phyloP scores from a whole-genome alignment of 108 stramenopile species.

The Chaetoceros tenuissimus region DNA sequence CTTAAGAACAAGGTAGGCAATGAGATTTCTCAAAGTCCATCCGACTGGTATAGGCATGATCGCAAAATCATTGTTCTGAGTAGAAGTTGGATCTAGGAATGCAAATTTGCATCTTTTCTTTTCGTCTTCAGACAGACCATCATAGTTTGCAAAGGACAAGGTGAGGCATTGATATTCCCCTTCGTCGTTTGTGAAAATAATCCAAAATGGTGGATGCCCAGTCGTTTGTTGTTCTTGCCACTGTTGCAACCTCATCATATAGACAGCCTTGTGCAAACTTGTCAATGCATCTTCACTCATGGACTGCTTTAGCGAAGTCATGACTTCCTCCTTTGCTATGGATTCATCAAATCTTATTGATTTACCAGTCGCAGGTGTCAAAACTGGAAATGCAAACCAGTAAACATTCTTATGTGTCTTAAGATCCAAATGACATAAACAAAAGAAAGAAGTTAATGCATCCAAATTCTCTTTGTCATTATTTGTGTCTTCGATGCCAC shows the following conservation, averaged over 20 bases:
- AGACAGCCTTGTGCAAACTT: too few species aligned
- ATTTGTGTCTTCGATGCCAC: conserved; percentile 1
- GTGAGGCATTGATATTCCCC: neutral
- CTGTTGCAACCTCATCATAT: neutral
- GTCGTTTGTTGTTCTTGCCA: neutral
- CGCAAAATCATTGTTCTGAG: too few species aligned
- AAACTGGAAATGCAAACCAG: conserved; percentile 81
- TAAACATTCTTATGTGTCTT: conserved; percentile 75
- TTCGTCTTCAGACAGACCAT: too few species aligned
- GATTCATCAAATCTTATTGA: conserved; percentile 4
- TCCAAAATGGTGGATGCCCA: conserved; percentile 1
- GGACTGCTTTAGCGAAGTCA: too few species aligned
- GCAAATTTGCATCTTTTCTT: conserved; percentile 37
- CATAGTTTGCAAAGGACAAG: too few species aligned
- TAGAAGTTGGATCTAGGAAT: conserved; percentile 50
- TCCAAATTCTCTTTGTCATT: conserved; percentile 10
- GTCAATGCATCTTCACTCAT: too few species aligned
- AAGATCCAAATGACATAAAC: conserved; percentile 61
- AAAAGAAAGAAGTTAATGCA: conserved; percentile 22
- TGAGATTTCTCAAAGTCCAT: conserved; percentile 74
- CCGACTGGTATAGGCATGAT: conserved; percentile 37
- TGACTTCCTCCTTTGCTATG: conserved; percentile 20
- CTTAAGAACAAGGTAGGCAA: conserved; percentile 66
- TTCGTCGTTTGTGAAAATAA: neutral
- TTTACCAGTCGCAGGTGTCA: conserved; percentile 8